Conservation (phyloP, 495 filamentous ascomycete species). For the Tetracladium setigerum region DNA sequence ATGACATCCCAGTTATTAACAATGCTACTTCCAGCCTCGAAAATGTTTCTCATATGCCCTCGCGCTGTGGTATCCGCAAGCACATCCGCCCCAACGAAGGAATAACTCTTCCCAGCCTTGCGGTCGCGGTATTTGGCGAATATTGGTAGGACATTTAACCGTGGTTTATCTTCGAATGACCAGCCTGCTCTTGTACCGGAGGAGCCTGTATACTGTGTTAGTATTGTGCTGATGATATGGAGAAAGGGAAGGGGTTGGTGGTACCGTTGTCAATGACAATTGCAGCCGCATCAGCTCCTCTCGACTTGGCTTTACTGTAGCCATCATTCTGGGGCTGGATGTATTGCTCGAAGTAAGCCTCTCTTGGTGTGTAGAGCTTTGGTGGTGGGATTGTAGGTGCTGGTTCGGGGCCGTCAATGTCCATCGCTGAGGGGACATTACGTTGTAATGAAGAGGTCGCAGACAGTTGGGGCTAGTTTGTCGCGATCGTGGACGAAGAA, state of each 20-base stretch:
- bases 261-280: conserved; percentile 98
- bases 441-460: too few relatives aligned
- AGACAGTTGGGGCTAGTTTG: too few relatives aligned
- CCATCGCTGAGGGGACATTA: too few relatives aligned
- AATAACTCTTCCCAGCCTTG: conserved; percentile 80
- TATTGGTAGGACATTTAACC: conserved; percentile 75
- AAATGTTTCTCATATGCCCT: conserved; percentile 82
- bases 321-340: conserved; percentile 60
- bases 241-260: background rate
- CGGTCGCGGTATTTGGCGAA: conserved; percentile 92
- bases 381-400: conserved; percentile 11
- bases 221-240: conserved; percentile 5
- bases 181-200: conserved; percentile 86
- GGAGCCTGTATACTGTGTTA: conserved; percentile 52
- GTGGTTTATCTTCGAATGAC: conserved; percentile 78
- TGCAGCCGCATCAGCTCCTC: conserved; percentile 42
- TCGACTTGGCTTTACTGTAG: conserved; percentile 50
- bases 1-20: conserved; percentile 96
- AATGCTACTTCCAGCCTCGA: conserved; percentile 83
- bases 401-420: conserved; percentile 1
- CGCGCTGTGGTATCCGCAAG: conserved; percentile 89
- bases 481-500: too few relatives aligned
- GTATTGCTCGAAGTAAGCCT: conserved; percentile 73
- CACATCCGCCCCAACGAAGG: conserved; percentile 84
- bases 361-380: conserved; percentile 43